Evolutionary conservation across 257 asterid genomes (phyloP).

Genomic region (Paulownia fortunei): DNA sequence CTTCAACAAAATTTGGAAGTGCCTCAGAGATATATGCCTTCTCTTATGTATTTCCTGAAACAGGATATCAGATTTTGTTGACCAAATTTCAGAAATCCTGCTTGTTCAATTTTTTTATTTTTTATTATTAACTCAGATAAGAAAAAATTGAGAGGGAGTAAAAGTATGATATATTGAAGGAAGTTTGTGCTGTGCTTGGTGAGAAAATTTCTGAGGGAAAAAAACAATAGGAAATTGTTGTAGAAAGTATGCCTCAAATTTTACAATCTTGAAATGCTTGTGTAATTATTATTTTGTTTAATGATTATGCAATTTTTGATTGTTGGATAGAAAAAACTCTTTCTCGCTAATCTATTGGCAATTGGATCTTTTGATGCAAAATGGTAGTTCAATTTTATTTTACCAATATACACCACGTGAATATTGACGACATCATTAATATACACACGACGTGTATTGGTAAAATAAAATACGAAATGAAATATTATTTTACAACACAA

Average conservation of each 20-base stretch:
- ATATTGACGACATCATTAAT: too few species aligned
- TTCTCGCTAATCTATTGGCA: too few species aligned
- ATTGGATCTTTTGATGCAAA: too few species aligned
- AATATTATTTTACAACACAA: too few species aligned
- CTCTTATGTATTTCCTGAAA: slow-evolving; percentile 36
- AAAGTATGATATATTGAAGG: not conserved
- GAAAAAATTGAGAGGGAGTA: not conserved
- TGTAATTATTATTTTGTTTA: not conserved
- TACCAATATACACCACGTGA: too few species aligned
- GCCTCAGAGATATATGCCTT: not conserved
- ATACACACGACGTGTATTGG: too few species aligned
- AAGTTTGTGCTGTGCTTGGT: slow-evolving; percentile 6
- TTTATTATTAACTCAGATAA: not conserved
- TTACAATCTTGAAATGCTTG: slow-evolving; percentile 11
- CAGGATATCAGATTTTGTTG: slow-evolving; percentile 23
- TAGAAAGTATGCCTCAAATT: slow-evolving; percentile 4
- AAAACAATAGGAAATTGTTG: not conserved
- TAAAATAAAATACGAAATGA: too few species aligned
- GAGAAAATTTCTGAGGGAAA: not conserved
- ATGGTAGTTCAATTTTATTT: too few species aligned
- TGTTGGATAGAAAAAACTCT: not conserved
- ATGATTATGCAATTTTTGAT: not conserved
- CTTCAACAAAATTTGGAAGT: not conserved
- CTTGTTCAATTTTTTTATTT: slow-evolving; percentile 8
- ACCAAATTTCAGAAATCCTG: slow-evolving; percentile 24